phyloP scores from a whole-genome alignment of 192 early-diverging fungal species.

The Geranomyces variabilis region DNA sequence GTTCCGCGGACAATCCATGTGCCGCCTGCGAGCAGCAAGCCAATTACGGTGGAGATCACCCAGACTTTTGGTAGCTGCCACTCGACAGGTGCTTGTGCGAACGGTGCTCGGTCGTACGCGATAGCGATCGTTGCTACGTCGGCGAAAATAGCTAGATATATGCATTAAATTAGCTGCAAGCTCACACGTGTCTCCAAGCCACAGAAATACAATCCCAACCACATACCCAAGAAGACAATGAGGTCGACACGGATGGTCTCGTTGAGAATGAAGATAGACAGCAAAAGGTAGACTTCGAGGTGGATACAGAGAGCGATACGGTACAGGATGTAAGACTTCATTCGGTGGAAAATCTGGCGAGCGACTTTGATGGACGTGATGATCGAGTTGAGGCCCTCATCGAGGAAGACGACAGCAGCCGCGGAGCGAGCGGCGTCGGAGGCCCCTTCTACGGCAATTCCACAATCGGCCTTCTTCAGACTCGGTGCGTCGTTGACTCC shows the following conservation, averaged over 20 bases:
- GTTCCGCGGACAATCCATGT: constrained; percentile 32
- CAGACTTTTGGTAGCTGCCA: constrained; percentile 26
- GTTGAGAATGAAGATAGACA: constrained; percentile 36
- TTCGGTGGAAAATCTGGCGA: constrained; percentile 93
- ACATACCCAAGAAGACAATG: constrained; percentile 76
- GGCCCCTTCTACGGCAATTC: constrained; percentile 91
- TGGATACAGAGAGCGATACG: constrained; percentile 27
- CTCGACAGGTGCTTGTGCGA: constrained; percentile 22
- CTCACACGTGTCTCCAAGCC: too few relatives aligned
- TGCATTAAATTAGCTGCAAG: too few relatives aligned
- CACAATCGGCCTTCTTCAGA: constrained; percentile 83
- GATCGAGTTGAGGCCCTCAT: constrained; percentile 93
- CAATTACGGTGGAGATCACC: constrained; percentile 24
- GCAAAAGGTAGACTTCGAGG: constrained; percentile 16
- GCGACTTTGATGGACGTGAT: constrained; percentile 89
- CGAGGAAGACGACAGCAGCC: constrained; percentile 89
- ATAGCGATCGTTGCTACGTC: constrained; percentile 71
- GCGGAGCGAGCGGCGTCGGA: constrained; percentile 96
- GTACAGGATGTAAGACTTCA: constrained; percentile 45
- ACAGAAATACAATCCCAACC: too few relatives aligned
- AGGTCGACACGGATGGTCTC: constrained; percentile 74
- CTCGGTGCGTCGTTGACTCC: constrained; percentile 86
- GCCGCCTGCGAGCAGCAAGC: constrained; percentile 20
- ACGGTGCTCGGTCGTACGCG: constrained; percentile 31
- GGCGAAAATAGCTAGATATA: constrained; percentile 88